Base-by-base conservation (phyloP, 2,329 filamentous ascomycete genomes). In the Sclerotinia spermophila region DNA sequence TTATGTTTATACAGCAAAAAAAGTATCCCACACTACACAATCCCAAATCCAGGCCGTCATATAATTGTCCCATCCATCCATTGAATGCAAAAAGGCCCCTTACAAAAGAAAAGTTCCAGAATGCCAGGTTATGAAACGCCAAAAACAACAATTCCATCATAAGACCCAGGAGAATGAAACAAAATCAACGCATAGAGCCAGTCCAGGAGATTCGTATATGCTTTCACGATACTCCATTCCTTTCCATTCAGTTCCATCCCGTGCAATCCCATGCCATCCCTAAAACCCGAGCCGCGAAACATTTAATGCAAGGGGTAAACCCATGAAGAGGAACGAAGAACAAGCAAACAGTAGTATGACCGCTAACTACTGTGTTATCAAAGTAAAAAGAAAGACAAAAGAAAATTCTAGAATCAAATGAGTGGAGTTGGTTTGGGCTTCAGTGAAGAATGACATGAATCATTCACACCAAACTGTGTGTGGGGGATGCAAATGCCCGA, bases 11-110 rank as follows among this genome's bases (percentile, higher is more conserved):
- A 53, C 45, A 53, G 27, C 45, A 40, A 35, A 51, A 51, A 48
- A 65, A 30, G 11, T 19, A 44, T 13, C 61, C 33, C 61, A 7
- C 33, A 17, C 24, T 40, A 15, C 4, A 30, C 11, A 53, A 24
- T 65, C 61, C 33, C 48, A 65, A n/a, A 35, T 15, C 62, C 45
- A 65, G 62, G 35, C 62, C 62, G 62, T 65, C 62, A 65, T 65
- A 53, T 53, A 40, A 40, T 40, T 40, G 24, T 40, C 24, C 33
- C 44, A 65, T 65, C 45, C 62, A 65, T 64, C 61, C 45, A 48
- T 53, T 53, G 48, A 65, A 65, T 53, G 45, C 62, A 65, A 40
- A 11, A 53, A 51, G 30, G 45, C 17, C 24, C 35, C 13, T 15
- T 1, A n/a, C 33, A 21, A 65, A 65, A 19, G 40, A 48, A 53